Evolutionary conservation across 805 yeast species (phyloP).

Genomic region (Debaryomyces maramus): DNA sequence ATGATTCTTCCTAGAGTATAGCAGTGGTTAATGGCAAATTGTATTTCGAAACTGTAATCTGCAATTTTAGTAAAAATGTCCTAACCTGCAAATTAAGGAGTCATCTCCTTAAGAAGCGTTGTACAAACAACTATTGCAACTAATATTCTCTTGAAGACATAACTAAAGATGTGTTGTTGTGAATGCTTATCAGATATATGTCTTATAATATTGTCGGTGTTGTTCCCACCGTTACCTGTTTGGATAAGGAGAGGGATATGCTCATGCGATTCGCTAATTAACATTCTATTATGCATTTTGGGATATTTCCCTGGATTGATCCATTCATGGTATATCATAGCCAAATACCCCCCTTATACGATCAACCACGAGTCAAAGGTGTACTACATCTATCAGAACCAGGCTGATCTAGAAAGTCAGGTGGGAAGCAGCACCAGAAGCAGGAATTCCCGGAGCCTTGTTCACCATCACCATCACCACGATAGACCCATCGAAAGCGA

Average conservation of each 20-base stretch:
- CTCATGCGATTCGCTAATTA: slow-evolving; percentile 49
- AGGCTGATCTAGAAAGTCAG: slow-evolving; percentile 32
- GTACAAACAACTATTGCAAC: too few species aligned
- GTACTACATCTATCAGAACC: slow-evolving; percentile 32
- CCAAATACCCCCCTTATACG: slow-evolving; percentile 44
- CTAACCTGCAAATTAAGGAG: background rate
- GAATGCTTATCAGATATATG: slow-evolving; percentile 51
- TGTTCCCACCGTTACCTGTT: slow-evolving; percentile 77
- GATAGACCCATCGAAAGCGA: slow-evolving; percentile 2
- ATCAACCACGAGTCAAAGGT: slow-evolving; percentile 24
- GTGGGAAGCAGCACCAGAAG: slow-evolving; percentile 2
- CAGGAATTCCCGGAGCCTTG: slow-evolving; percentile 3
- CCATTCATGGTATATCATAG: slow-evolving; percentile 51
- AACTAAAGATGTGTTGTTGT: slow-evolving; percentile 20
- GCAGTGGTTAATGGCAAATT: background rate
- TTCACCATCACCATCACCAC: slow-evolving; percentile 24
- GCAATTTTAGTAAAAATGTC: background rate
- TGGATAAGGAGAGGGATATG: slow-evolving; percentile 63
- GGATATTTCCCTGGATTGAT: slow-evolving; percentile 54
- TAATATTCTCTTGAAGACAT: too few species aligned
- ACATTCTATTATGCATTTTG: slow-evolving; percentile 43
- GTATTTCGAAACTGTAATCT: background rate
- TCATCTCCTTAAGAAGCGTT: background rate
- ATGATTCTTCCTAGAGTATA: background rate
- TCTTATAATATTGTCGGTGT: slow-evolving; percentile 57